Evolutionary conservation across 768 basidiomycete species (phyloP).

Genomic region (Lactifluus pinguis): DNA sequence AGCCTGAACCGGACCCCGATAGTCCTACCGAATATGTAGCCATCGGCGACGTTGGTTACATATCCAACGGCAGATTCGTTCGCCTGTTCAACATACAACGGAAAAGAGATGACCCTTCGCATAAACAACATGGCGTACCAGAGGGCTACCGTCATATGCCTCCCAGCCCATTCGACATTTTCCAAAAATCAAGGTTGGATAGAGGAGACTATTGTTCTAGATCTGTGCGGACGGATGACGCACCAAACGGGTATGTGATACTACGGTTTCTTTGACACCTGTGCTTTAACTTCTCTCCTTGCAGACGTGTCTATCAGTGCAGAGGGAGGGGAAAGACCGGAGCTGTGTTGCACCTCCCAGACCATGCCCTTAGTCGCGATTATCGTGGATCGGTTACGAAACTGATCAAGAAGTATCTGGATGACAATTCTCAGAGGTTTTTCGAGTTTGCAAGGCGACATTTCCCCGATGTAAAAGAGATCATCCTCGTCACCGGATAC

Average conservation of each 20-base stretch:
- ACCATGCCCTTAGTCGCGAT: too few species aligned
- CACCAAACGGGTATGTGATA: background rate
- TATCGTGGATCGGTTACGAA: too few species aligned
- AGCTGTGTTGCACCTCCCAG: background rate
- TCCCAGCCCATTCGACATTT: background rate
- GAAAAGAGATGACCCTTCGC: background rate
- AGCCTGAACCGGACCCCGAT: constrained; percentile 13
- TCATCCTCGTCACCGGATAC: too few species aligned
- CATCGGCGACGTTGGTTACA: constrained; percentile 18
- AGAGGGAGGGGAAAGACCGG: background rate
- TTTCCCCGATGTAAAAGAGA: background rate
- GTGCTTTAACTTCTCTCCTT: background rate
- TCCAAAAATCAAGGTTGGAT: background rate
- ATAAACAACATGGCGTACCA: background rate
- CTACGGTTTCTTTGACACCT: background rate
- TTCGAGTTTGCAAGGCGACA: too few species aligned
- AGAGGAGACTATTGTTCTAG: background rate
- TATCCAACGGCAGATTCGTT: constrained; percentile 12
- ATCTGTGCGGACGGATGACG: background rate
- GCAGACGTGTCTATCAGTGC: background rate
- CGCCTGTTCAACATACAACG: constrained; percentile 12
- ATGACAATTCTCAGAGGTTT: too few species aligned
- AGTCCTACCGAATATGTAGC: constrained; percentile 10
- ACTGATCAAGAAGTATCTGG: too few species aligned
- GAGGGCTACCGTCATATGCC: background rate